Base-by-base conservation (phyloP, 805 yeast genomes). In the Soucietia sequanensis region DNA sequence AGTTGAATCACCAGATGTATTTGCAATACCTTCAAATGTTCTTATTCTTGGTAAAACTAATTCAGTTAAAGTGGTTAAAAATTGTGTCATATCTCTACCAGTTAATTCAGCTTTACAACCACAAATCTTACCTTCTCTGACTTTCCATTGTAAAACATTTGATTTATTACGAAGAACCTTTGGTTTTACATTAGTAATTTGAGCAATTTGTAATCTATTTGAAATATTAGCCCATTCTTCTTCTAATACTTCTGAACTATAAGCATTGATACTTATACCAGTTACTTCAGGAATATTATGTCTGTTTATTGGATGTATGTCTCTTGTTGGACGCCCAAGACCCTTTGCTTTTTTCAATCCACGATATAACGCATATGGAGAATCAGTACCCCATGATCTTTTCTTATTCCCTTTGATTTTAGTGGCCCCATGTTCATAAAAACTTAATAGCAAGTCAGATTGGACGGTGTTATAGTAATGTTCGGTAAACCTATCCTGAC, bases 141-240 rank as follows among this genome's bases (percentile, higher is more conserved):
- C 73, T 47, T 81, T 80, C 96, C 96, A 90, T 30, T 78, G 75
- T 35, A 90, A 83, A 22, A 87, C 85, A 61, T 88, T 88, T 7
- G 86, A 73, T 53, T 78, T 84, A 27, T 95, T 83, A 54, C 69
- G 84, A 12, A 88, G 67, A 16, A 83, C 75, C 41, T 70, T 66
- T 24, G 97, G 89, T 58, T 88, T 86, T 42, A 74, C 79, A 42
- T 95, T 95, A n/a, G 99, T 91, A 51, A 93, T 84, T 59, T 91
- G 98, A 50, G 93, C 95, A 38, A 93, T 56, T 62, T 85, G 91
- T 40, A 87, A 71, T 33, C 78, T 70, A 8, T 95, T 87, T 22
- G 89, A 75, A 37, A 89, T 76, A 20, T 88, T 86, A 41, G 80
- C 69, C 64, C 88, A 81, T 28, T 80, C 74, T 49, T 82, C 79